Evolutionary conservation across 2,329 filamentous ascomycete genomes (phyloP).

Genomic region (Blastomyces gilchristii): DNA sequence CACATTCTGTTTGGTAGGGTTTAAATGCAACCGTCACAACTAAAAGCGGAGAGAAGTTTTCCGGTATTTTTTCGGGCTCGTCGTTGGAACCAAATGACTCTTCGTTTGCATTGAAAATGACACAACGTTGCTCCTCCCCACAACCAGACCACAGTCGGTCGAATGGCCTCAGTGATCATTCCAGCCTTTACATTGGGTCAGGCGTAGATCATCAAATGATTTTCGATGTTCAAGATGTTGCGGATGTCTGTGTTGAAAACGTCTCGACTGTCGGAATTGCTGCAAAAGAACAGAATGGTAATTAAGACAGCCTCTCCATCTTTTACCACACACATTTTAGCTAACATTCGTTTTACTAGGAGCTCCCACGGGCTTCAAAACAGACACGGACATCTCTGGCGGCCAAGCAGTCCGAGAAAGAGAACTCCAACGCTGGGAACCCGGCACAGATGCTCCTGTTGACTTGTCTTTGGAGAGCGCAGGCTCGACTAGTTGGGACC

Average conservation of each 20-base stretch:
- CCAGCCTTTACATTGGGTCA: constrained; percentile 34
- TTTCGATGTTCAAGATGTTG: constrained; percentile 52
- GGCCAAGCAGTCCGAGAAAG: constrained; percentile 60
- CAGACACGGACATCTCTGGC: constrained; percentile 79
- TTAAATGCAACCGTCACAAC: constrained; percentile 46
- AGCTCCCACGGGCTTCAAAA: constrained; percentile 61
- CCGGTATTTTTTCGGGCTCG: constrained; percentile 50
- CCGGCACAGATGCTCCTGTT: constrained; percentile 50
- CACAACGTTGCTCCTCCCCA: constrained; percentile 37
- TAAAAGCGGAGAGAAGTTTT: constrained; percentile 51
- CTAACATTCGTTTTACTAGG: constrained; percentile 40
- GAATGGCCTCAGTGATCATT: constrained; percentile 35
- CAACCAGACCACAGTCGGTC: constrained; percentile 25
- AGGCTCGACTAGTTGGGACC: constrained; percentile 60
- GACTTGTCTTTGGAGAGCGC: constrained; percentile 63
- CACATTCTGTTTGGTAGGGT: constrained; percentile 37
- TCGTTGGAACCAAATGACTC: constrained; percentile 43
- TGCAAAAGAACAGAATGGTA: constrained; percentile 50
- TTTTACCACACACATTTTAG: not conserved
- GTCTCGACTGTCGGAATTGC: constrained; percentile 44
- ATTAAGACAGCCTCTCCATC: constrained; percentile 12
- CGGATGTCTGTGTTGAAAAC: constrained; percentile 45
- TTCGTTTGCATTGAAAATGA: constrained; percentile 56
- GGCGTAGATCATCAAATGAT: constrained; percentile 44
- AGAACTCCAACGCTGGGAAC: constrained; percentile 70